Base-by-base conservation (phyloP, 345 rosid genomes). In the Eucalyptus camaldulensis region DNA sequence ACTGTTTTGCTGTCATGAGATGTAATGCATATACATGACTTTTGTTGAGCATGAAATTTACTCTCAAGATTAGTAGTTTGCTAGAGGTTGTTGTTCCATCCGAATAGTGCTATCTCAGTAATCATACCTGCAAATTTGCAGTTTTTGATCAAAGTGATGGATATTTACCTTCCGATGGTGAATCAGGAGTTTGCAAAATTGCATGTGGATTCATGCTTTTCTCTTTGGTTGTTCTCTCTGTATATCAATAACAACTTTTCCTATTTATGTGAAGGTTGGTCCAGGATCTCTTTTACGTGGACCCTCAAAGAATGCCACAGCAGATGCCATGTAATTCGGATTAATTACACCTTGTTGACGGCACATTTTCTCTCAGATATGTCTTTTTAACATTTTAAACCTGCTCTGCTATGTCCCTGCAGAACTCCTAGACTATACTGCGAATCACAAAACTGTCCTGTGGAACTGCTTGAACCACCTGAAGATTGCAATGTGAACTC, bases 401-500 rank as follows among this genome's bases (percentile, higher is more conserved):
- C 69, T 90, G 49, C 87, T 89, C 91, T 69, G 72, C 51, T 67
- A 49, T 17, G 81, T 49, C 76, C 87, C 89, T 90, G 89, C 91
- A 98, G 99, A 87, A 96, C 96, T 15, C 99, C 98, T 69, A 96
- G 92, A 93, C 99, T 97, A 88, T 92, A 96, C 90, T 98, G 99
- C 76, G 97, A 94, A 81, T 94, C 88, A 87, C 93, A 95, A 91
- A 94, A 95, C 88, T 98, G 99, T 93, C 99, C 99, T 11, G 86
- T 90, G 88, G 99, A 98, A 93, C 92, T 98, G 31, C 94, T 98
- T 67, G 93, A 91, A 89, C 99, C 99, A 13, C 99, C 99, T 91
- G 99, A 98, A 91, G 99, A 98, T 92, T 98, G 99, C 98, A 98
- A 95, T 92, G 99, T 98, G 93, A 98, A 98, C 93, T 90, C 99